phyloP scores from a whole-genome alignment of 768 basidiomycete genomes.

The Russula vinacea region DNA sequence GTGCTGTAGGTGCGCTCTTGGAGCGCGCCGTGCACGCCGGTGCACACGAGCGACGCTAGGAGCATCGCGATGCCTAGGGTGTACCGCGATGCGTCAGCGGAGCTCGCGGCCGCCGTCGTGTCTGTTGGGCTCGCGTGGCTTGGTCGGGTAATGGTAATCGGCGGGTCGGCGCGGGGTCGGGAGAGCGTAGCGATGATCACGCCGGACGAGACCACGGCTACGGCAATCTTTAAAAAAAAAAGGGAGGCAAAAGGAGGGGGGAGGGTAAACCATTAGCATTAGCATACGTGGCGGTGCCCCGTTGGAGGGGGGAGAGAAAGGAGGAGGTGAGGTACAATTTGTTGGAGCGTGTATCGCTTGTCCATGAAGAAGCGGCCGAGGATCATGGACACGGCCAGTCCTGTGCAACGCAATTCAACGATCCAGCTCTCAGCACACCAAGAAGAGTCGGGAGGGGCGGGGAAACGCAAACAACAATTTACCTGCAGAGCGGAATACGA shows the following conservation, averaged over 20 bases:
- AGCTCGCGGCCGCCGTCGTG: constrained; percentile 12
- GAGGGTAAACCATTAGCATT: not conserved
- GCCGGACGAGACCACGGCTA: constrained; percentile 63
- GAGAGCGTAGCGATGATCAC: constrained; percentile 73
- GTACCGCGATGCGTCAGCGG: constrained; percentile 43
- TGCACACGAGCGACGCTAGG: constrained; percentile 59
- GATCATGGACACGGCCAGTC: constrained; percentile 30
- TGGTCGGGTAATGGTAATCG: constrained; percentile 32
- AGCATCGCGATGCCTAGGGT: constrained; percentile 68
- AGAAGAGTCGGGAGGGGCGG: not conserved
- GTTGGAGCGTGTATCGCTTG: constrained; percentile 22
- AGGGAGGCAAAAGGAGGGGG: not conserved
- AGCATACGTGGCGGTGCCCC: not conserved
- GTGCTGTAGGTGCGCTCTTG: constrained; percentile 73
- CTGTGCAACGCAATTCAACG: constrained; percentile 5
- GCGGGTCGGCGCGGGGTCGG: constrained; percentile 44
- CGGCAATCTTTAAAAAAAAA: constrained; percentile 49
- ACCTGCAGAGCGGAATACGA: constrained; percentile 85
- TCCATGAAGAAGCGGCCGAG: constrained; percentile 25
- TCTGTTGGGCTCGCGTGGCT: not conserved
- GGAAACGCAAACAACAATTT: not conserved
- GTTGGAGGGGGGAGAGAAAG: not conserved
- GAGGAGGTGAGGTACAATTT: constrained; percentile 12
- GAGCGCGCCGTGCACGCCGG: constrained; percentile 64
- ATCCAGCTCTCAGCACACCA: not conserved